A percentile compares a stretch with the other conserved stretches of the same genome.
Conservation (phyloP, 768 basidiomycete genomes). For the Xerocomus spinulosus region DNA sequence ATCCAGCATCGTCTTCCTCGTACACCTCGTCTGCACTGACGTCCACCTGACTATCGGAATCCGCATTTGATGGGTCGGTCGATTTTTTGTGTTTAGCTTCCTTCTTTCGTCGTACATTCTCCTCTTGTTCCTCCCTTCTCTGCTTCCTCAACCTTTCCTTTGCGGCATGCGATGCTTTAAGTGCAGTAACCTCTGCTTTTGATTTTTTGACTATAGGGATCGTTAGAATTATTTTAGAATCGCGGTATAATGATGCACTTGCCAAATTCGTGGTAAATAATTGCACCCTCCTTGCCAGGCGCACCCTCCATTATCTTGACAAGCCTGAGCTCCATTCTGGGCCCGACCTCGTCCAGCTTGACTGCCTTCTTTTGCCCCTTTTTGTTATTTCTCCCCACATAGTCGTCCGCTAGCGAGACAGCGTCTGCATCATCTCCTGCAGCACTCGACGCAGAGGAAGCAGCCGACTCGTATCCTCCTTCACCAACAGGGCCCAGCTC, state of each 20-base stretch:
- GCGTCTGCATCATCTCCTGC: constrained; percentile 82
- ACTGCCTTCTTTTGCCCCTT: constrained; percentile 90
- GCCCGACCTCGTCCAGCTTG: constrained; percentile 88
- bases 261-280: constrained; percentile 95
- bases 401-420: constrained; percentile 85
- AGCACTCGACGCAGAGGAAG: constrained; percentile 75
- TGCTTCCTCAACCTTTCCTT: constrained; percentile 73
- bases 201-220: constrained; percentile 75
- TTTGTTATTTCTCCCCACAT: constrained; percentile 91
- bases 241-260: constrained; percentile 28
- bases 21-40: constrained; percentile 38
- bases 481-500: constrained; percentile 50
- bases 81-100: constrained; percentile 31
- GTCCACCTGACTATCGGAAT: constrained; percentile 38
- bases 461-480: constrained; percentile 74
- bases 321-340: constrained; percentile 87
- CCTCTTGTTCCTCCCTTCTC: constrained; percentile 84
- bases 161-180: constrained; percentile 71
- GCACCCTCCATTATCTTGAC: constrained; percentile 94
- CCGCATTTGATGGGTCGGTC: constrained; percentile 26
- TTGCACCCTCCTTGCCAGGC: constrained; percentile 88
- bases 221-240: constrained; percentile 2
- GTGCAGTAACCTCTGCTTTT: constrained; percentile 63
- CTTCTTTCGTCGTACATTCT: constrained; percentile 85
- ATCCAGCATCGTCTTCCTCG: constrained; percentile 35